Evolutionary conservation across 768 basidiomycete species (phyloP).

Genomic region (Dacryopinax spathularia): DNA sequence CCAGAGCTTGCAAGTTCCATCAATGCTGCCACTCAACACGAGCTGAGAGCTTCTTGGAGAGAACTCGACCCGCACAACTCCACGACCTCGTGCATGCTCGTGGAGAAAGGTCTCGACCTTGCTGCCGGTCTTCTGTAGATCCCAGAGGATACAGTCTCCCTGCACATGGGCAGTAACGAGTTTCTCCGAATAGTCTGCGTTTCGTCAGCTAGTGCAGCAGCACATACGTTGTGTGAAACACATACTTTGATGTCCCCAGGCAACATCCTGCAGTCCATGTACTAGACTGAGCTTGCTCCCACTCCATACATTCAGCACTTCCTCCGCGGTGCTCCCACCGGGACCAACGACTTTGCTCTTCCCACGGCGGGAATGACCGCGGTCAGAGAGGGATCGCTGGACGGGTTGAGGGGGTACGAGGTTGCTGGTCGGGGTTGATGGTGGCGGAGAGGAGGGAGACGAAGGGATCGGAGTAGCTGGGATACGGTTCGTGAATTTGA

Average conservation of each 20-base stretch:
- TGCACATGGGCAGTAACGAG: background rate
- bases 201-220: background rate
- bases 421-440: background rate
- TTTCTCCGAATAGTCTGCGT: background rate
- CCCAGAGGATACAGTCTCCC: constrained; percentile 2
- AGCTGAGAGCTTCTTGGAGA: background rate
- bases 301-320: background rate
- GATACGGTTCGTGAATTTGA: background rate
- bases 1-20: background rate
- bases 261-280: background rate
- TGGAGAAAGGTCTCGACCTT: background rate
- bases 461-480: background rate
- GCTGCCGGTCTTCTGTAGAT: background rate
- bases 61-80: background rate
- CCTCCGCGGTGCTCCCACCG: background rate
- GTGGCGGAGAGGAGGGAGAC: background rate
- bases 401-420: background rate
- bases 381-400: background rate
- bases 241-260: background rate
- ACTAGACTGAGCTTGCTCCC: background rate
- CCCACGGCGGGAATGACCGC: background rate
- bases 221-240: background rate
- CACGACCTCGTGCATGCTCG: background rate
- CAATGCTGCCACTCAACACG: background rate
- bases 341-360: background rate